Evolutionary conservation across 2,329 filamentous ascomycete genomes (phyloP).

Genomic region (Exophiala sp.): DNA sequence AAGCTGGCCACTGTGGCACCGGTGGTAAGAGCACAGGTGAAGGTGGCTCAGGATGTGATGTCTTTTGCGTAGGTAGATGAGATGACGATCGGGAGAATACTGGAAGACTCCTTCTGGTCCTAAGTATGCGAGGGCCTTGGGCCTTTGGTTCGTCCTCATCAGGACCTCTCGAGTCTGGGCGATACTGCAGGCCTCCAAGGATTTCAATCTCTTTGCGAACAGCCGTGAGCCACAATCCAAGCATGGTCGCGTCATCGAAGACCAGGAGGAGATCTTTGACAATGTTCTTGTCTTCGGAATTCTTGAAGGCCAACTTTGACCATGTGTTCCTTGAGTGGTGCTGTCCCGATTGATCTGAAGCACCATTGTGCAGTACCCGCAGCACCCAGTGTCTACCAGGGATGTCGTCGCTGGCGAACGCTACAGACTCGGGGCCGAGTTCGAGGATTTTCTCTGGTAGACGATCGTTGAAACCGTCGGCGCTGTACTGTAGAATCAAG

Average conservation of each 20-base stretch:
- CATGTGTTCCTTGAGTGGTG: constrained; percentile 32
- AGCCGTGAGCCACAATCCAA: constrained; percentile 42
- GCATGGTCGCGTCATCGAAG: constrained; percentile 40
- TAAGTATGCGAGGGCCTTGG: constrained; percentile 5
- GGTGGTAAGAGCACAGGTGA: constrained; percentile 13
- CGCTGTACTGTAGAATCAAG: constrained; percentile 43
- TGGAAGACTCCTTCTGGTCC: constrained; percentile 18
- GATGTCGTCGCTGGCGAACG: constrained; percentile 47
- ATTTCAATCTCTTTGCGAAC: constrained; percentile 43
- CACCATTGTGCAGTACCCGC: constrained; percentile 38
- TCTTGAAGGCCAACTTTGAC: constrained; percentile 38
- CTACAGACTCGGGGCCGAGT: constrained; percentile 42
- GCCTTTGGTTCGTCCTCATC: constrained; percentile 10
- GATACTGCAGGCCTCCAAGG: constrained; percentile 42
- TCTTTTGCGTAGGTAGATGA: background rate
- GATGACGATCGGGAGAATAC: constrained; percentile 9
- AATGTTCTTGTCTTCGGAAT: constrained; percentile 33
- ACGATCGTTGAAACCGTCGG: constrained; percentile 41
- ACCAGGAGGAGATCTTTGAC: constrained; percentile 41
- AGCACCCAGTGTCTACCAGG: constrained; percentile 46
- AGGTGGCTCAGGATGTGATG: background rate
- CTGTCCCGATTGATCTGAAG: constrained; percentile 16
- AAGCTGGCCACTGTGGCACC: constrained; percentile 5
- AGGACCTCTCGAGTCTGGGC: constrained; percentile 33
- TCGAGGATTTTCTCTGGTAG: constrained; percentile 45